Percentiles rank a stretch among this genome's conserved stretches.
Evolutionary conservation across 148 eudicot species (phyloP).

Genomic region (Spergularia marina): DNA sequence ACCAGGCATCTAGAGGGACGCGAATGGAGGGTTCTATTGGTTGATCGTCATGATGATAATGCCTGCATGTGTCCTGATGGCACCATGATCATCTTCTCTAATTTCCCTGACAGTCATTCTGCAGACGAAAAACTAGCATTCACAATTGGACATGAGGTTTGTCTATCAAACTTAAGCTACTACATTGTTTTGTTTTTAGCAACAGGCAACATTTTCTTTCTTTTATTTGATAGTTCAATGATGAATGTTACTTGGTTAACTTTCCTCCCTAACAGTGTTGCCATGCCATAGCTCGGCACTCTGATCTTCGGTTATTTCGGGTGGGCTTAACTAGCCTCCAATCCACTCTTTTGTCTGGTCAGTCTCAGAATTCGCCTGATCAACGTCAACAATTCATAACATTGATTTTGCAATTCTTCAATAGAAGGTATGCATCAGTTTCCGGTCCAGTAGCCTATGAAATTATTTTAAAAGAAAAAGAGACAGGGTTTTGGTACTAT

Average conservation of each 20-base stretch:
- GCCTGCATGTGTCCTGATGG: neutral
- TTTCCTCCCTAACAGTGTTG: neutral
- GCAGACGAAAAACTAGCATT: neutral
- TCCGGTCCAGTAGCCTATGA: too few relatives aligned
- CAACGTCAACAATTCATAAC: neutral
- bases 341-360: neutral
- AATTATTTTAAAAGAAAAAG: too few relatives aligned
- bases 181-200: too few relatives aligned
- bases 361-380: neutral
- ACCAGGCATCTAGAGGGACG: neutral
- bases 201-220: too few relatives aligned
- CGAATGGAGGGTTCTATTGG: neutral
- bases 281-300: neutral
- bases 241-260: neutral
- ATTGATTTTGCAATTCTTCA: too few relatives aligned
- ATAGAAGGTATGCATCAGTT: too few relatives aligned
- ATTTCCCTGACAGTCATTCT: too few relatives aligned
- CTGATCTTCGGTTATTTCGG: neutral
- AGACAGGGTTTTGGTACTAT: too few relatives aligned
- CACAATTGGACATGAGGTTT: conserved; percentile 5
- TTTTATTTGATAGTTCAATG: neutral
- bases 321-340: neutral
- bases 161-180: neutral
- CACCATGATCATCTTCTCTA: neutral
- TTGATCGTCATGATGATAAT: neutral